Base-by-base conservation (phyloP, 306 rosid genomes). In the Glycine soja region DNA sequence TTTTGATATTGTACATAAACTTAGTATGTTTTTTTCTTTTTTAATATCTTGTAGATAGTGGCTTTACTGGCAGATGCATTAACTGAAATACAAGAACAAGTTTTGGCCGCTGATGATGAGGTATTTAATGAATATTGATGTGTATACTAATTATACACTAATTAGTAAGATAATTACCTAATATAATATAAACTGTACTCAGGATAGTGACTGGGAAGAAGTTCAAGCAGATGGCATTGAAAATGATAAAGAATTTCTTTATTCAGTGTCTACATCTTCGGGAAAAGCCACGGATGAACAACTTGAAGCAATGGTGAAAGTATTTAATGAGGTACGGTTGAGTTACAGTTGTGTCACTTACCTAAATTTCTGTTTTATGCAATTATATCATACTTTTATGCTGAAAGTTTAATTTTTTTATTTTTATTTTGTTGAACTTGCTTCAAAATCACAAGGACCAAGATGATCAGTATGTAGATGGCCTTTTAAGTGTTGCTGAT, bases 171-270 rank as follows among this genome's bases (percentile, higher is more conserved):
- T 68, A 24, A 58, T 48, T 46, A 7, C 67, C 72, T 63, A 38
- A 63, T 63, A 62, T 69, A 51, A 59, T 61, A 65, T 70, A 51
- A 64, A 70, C 24, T 51, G 63, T 80, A 58, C 83, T 74, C 95
- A 91, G 99, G 99, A 90, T 75, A 88, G 93, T 77, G 97, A 93
- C 76, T 93, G 99, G 99, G 97, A 95, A 90, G 99, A 95, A 86
- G 84, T 86, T 80, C 87, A 85, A 80, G 85, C 86, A 1, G 91
- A 84, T 68, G 87, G 80, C 45, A 74, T 40, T 46, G 91, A 84
- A 75, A 74, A 86, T 57, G 93, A 90, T 73, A 88, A 68, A 78
- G 86, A 87, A 61, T 71, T 91, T 83, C 85, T 91, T 65, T 83
- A 74, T 81, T 83, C 95, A 42, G 65, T 84, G 42, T 86, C 91